phyloP scores from a whole-genome alignment of 225 moss, liverwort and hornwort genomes.

The Physcomitrium patens region DNA sequence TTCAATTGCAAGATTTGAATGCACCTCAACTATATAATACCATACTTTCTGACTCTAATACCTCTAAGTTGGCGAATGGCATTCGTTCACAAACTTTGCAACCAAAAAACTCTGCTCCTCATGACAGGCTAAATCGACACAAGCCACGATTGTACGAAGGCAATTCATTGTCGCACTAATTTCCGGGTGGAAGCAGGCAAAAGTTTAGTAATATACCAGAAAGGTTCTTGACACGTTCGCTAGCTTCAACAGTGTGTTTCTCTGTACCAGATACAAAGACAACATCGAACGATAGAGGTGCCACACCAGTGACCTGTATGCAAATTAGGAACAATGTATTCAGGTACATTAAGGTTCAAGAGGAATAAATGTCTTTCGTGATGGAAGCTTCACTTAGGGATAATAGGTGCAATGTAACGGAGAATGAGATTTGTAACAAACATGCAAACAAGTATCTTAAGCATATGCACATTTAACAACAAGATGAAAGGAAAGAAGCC shows the following conservation, averaged over 20 bases:
- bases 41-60: neutral
- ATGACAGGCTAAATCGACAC: neutral
- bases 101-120: neutral
- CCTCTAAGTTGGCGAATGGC: neutral
- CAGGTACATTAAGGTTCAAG: conserved; percentile 10
- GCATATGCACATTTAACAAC: neutral
- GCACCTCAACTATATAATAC: neutral
- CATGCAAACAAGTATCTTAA: conserved; percentile 19
- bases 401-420: neutral
- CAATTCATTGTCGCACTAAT: neutral
- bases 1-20: neutral
- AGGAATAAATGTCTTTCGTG: neutral
- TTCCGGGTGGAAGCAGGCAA: neutral
- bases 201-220: conserved; percentile 53
- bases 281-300: conserved; percentile 75
- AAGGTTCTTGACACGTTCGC: conserved; percentile 59
- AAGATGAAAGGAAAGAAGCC: neutral
- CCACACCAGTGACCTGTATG: conserved; percentile 71
- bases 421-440: neutral
- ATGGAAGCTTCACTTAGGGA: neutral
- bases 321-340: conserved; percentile 1
- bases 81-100: neutral
- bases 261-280: conserved; percentile 81
- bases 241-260: conserved; percentile 37
- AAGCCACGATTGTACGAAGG: neutral